Evolutionary conservation across 768 basidiomycete species (phyloP).

Genomic region (Lactifluus subvellereus): DNA sequence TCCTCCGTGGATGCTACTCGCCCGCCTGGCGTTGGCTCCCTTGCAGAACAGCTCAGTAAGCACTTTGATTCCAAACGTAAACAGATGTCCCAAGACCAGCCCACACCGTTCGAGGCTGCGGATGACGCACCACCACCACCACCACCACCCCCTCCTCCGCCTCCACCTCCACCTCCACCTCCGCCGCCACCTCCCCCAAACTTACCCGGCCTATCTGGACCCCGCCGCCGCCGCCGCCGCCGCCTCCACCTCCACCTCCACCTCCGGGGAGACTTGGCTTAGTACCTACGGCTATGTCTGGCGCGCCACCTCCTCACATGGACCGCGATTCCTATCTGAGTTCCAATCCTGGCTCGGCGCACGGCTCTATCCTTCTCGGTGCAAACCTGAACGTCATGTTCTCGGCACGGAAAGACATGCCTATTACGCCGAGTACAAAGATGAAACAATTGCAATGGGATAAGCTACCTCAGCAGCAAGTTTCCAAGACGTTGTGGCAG

Average conservation of each 20-base stretch:
- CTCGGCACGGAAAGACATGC: constrained; percentile 75
- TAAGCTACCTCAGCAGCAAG: constrained; percentile 87
- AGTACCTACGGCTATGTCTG: constrained; percentile 26
- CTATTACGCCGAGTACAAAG: constrained; percentile 78
- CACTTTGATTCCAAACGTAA: constrained; percentile 47
- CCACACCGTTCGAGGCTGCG: constrained; percentile 40
- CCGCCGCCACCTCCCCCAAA: constrained; percentile 31
- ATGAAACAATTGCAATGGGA: constrained; percentile 99
- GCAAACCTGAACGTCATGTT: constrained; percentile 51
- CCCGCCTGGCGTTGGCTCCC: constrained; percentile 39
- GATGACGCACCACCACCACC: constrained; percentile 16
- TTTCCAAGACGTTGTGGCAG: constrained; percentile 81
- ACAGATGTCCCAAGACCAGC: constrained; percentile 34
- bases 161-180: constrained; percentile 29
- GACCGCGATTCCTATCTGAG: constrained; percentile 33
- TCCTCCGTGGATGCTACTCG: constrained; percentile 33
- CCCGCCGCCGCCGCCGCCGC: constrained; percentile 31
- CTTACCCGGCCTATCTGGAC: constrained; percentile 28
- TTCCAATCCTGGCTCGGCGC: constrained; percentile 44
- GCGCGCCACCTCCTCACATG: constrained; percentile 33
- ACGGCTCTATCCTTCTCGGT: constrained; percentile 55
- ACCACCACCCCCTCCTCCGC: constrained; percentile 28
- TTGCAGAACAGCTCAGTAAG: constrained; percentile 58
- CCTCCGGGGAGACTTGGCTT: constrained; percentile 32
- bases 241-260: constrained; percentile 37